Evolutionary conservation across 129 eudicot species (phyloP).

Genomic region (Calendula officinalis): DNA sequence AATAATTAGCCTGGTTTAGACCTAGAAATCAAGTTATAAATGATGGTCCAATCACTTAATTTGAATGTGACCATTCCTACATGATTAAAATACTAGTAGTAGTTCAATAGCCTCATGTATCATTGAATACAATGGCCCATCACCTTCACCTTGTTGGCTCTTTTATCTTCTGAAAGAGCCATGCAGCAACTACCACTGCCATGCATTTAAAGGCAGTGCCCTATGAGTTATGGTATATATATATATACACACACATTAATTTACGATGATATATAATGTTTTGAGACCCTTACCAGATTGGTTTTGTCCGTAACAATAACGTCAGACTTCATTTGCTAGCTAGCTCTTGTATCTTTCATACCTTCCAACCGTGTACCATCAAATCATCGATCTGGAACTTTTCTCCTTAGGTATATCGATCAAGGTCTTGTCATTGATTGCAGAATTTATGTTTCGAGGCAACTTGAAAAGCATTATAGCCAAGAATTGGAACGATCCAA

Average conservation of each 20-base stretch:
- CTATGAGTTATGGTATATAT: background rate
- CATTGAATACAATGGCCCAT: conserved; percentile 11
- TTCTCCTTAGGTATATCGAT: no score
- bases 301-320: background rate
- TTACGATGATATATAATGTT: no score
- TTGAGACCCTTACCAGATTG: background rate
- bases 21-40: background rate
- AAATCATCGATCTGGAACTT: no score
- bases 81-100: background rate
- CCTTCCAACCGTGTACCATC: no score
- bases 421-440: no score
- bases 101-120: conserved; percentile 6
- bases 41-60: background rate
- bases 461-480: no score
- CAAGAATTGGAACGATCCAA: no score
- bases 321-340: no score
- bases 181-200: conserved; percentile 11
- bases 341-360: no score
- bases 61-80: conserved; percentile 8
- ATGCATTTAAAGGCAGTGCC: conserved; percentile 10
- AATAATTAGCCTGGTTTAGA: background rate
- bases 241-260: background rate
- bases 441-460: no score
- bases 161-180: conserved; percentile 6
- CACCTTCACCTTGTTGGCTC: background rate